A percentile compares a stretch with the other conserved stretches of the same genome.
phyloP scores from a whole-genome alignment of 805 yeast species.

The Saccharomycopsis sp. region DNA sequence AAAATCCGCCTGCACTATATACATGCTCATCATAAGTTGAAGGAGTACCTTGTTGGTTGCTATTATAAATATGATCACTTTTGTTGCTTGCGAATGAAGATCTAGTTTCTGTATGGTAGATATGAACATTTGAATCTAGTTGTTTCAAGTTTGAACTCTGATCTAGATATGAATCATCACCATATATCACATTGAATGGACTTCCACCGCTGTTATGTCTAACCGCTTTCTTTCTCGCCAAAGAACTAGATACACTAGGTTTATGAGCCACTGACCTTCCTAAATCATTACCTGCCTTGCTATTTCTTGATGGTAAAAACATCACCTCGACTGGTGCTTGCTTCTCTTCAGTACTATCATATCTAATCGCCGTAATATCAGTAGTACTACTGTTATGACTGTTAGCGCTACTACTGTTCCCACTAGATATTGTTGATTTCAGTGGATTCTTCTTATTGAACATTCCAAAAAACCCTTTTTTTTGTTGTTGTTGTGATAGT shows the following conservation, averaged over 20 bases:
- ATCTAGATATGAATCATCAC: slow-evolving; percentile 5
- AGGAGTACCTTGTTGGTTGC: slow-evolving; percentile 5
- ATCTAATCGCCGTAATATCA: slow-evolving; percentile 15
- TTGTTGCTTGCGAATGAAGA: slow-evolving; percentile 11
- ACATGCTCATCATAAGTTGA: slow-evolving; percentile 4
- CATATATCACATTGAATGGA: slow-evolving; percentile 18
- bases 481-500: slow-evolving; percentile 3
- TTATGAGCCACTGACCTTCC: slow-evolving; percentile 7
- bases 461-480: slow-evolving; percentile 17
- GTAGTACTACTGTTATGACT: neutral
- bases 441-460: slow-evolving; percentile 15
- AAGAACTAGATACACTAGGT: slow-evolving; percentile 6
- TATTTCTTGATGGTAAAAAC: slow-evolving; percentile 16
- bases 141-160: neutral
- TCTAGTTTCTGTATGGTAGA: slow-evolving; percentile 7
- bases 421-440: neutral
- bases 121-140: neutral
- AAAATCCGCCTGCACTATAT: slow-evolving; percentile 6
- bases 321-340: slow-evolving; percentile 21
- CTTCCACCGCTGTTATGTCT: slow-evolving; percentile 1
- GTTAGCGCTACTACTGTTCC: neutral
- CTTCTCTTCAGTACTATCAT: slow-evolving; percentile 20
- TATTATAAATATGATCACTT: neutral
- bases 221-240: neutral
- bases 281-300: neutral